These are phyloP conservation scores for Claviceps maximensis DNA, from an alignment of 2,329 filamentous ascomycete species.

Conservation along the genomic window DNA sequence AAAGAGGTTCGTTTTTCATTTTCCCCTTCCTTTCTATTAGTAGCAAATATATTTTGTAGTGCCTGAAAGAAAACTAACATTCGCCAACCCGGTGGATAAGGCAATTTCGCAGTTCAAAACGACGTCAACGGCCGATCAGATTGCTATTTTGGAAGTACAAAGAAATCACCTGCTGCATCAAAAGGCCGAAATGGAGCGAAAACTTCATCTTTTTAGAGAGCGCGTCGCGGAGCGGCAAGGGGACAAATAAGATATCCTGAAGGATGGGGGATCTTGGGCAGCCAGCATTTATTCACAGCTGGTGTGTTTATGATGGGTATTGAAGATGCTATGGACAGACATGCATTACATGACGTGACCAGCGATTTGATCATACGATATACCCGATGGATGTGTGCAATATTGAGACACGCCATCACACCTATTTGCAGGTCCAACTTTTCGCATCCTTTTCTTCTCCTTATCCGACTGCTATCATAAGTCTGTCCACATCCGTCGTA, in stretches of 20 bases:
- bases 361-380: constrained; percentile 5
- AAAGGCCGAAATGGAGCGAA: constrained; percentile 26
- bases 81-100: constrained; percentile 8
- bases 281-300: not conserved
- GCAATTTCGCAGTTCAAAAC: constrained; percentile 25
- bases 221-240: constrained; percentile 25
- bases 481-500: not conserved
- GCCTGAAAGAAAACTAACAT: too few species aligned
- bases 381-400: constrained; percentile 2
- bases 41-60: too few species aligned
- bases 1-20: constrained; percentile 22
- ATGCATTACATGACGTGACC: not conserved
- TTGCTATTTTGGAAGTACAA: constrained; percentile 30
- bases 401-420: not conserved
- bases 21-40: not conserved
- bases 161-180: constrained; percentile 25
- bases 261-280: not conserved
- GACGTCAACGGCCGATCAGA: constrained; percentile 29
- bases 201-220: constrained; percentile 26
- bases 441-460: not conserved
- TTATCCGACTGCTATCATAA: not conserved
- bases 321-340: not conserved
- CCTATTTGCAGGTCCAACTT: not conserved
- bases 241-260: constrained; percentile 10
- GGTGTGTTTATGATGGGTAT: not conserved